These are phyloP conservation scores for Dioscorea alata DNA, from an alignment of 106 monocot genomes.

Conservation along the genomic window DNA sequence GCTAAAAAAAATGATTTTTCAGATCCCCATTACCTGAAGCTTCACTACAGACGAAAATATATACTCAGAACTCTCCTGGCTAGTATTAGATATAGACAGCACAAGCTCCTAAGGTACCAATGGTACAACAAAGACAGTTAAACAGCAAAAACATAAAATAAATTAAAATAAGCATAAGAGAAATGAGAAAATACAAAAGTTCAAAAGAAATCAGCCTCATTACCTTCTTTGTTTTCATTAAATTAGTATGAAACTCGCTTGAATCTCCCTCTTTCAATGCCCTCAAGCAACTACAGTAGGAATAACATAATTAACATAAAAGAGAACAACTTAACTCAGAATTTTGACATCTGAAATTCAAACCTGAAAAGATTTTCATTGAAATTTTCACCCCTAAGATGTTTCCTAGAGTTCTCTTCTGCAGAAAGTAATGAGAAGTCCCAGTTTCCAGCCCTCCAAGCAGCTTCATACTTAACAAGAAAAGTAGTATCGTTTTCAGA, in stretches of 20 bases:
- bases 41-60: constrained; percentile 69
- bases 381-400: constrained; percentile 27
- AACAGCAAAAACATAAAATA: background rate
- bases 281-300: constrained; percentile 66
- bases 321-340: background rate
- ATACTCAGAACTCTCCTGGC: constrained; percentile 80
- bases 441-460: constrained; percentile 98
- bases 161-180: background rate
- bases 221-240: constrained; percentile 72
- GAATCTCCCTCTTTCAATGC: constrained; percentile 85
- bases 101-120: constrained; percentile 55
- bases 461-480: constrained; percentile 84
- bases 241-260: constrained; percentile 50
- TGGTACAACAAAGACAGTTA: background rate
- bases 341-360: background rate
- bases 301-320: background rate
- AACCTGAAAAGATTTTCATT: constrained; percentile 87
- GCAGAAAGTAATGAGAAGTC: constrained; percentile 62
- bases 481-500: background rate
- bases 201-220: background rate
- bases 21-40: constrained; percentile 61
- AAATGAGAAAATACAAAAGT: background rate
- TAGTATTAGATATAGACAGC: constrained; percentile 54
- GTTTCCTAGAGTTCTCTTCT: constrained; percentile 20
- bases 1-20: background rate